A percentile compares a stretch with the other conserved stretches of the same genome.
Conservation (phyloP, 805 yeast genomes). For the Pichia exigua region DNA sequence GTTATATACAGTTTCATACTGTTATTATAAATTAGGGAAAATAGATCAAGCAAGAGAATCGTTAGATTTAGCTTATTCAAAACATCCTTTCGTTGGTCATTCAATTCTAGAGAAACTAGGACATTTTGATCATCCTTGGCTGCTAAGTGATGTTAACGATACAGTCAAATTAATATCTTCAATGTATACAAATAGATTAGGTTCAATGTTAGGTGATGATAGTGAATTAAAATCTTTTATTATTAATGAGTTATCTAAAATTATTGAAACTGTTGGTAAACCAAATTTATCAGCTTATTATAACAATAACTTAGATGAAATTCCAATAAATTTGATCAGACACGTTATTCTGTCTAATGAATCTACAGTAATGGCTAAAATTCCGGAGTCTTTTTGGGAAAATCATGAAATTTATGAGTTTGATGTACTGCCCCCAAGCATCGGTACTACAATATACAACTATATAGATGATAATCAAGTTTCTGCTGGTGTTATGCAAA, state of each 20-base stretch:
- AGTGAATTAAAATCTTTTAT: conserved; percentile 36
- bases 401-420: conserved; percentile 57
- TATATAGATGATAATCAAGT: conserved; percentile 41
- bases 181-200: conserved; percentile 52
- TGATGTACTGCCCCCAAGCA: conserved; percentile 62
- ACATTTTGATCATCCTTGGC: conserved; percentile 25
- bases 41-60: conserved; percentile 38
- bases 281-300: conserved; percentile 14
- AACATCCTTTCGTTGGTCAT: conserved; percentile 52
- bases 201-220: conserved; percentile 43
- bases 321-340: conserved; percentile 58
- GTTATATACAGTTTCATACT: conserved; percentile 57
- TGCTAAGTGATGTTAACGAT: conserved; percentile 20
- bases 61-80: conserved; percentile 41
- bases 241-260: conserved; percentile 11
- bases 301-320: conserved; percentile 21
- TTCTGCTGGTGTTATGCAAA: conserved; percentile 32
- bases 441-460: conserved; percentile 36
- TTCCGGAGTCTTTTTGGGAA: conserved; percentile 57
- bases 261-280: conserved; percentile 13
- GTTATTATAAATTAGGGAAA: conserved; percentile 39
- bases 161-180: conserved; percentile 39
- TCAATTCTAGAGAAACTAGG: conserved; percentile 43
- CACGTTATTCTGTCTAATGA: conserved; percentile 68
- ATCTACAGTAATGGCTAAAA: conserved; percentile 58